phyloP scores from a whole-genome alignment of 805 yeast species.

The Cyberlindnera lachancei region DNA sequence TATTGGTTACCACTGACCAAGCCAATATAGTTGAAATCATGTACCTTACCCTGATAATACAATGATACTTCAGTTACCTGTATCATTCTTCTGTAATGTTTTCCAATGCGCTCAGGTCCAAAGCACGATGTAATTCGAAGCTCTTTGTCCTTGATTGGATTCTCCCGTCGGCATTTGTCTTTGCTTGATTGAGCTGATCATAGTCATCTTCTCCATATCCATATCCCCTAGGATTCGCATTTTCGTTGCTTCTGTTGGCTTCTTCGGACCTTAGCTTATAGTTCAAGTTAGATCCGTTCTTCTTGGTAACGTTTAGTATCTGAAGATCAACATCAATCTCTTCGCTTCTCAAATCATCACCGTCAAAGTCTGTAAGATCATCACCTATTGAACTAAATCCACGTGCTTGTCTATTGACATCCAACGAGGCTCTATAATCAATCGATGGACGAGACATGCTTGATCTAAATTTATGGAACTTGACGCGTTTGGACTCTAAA shows the following conservation, averaged over 20 bases:
- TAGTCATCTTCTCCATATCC: neutral
- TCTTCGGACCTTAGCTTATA: no score
- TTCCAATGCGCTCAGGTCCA: neutral
- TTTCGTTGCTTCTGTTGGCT: neutral
- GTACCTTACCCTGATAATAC: neutral
- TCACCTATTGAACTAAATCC: no score
- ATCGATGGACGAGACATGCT: conserved; percentile 36
- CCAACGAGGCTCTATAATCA: conserved; percentile 22
- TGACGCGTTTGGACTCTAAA: conserved; percentile 33
- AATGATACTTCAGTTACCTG: neutral
- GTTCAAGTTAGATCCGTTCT: conserved; percentile 21
- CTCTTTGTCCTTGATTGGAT: no score
- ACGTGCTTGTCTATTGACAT: conserved; percentile 15
- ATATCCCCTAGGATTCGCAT: no score
- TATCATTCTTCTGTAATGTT: neutral
- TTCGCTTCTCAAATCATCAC: neutral
- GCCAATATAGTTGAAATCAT: neutral
- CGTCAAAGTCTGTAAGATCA: neutral
- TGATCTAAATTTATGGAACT: conserved; percentile 32
- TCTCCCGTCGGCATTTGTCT: no score
- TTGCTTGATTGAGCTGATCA: no score
- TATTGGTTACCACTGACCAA: neutral
- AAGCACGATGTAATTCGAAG: no score
- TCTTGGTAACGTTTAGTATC: conserved; percentile 2
- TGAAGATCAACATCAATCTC: neutral